phyloP scores from a whole-genome alignment of 1,139 yeast species.

The Yamadazyma pseudoaaseri region DNA sequence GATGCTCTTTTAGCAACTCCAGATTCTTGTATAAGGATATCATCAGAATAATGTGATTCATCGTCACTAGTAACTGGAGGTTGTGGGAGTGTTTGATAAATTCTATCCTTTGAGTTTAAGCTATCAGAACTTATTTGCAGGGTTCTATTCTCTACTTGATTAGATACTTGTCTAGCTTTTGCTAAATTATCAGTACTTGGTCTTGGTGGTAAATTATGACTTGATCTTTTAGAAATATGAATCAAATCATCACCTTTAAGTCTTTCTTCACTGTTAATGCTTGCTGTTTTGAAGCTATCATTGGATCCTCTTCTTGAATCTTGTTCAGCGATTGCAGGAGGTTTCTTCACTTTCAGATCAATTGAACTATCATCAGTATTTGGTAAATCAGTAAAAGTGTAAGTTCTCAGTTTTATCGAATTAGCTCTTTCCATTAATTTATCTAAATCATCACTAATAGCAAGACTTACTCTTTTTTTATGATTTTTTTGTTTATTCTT shows the following conservation, averaged over 20 bases:
- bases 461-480: conserved; percentile 18
- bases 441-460: conserved; percentile 40
- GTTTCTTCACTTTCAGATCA: conserved; percentile 7
- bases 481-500: conserved; percentile 7
- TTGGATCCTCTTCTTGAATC: conserved; percentile 3
- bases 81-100: conserved; percentile 14
- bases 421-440: conserved; percentile 41
- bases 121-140: conserved; percentile 3
- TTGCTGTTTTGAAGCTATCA: conserved; percentile 13
- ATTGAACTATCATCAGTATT: conserved; percentile 10
- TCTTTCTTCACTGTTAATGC: conserved; percentile 6
- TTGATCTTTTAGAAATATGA: not conserved
- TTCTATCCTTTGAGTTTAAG: conserved; percentile 6
- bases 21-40: conserved; percentile 3
- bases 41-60: conserved; percentile 14
- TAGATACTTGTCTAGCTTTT: conserved; percentile 34
- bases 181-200: conserved; percentile 32
- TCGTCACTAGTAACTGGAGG: conserved; percentile 14
- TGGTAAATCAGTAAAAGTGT: conserved; percentile 14
- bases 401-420: conserved; percentile 18
- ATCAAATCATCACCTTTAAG: not conserved
- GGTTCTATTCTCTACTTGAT: conserved; percentile 12
- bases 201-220: conserved; percentile 31
- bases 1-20: conserved; percentile 3
- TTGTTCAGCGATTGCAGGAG: not conserved